phyloP scores from a whole-genome alignment of 1,284 basidiomycete genomes.

The Fomitopsis palustris region DNA sequence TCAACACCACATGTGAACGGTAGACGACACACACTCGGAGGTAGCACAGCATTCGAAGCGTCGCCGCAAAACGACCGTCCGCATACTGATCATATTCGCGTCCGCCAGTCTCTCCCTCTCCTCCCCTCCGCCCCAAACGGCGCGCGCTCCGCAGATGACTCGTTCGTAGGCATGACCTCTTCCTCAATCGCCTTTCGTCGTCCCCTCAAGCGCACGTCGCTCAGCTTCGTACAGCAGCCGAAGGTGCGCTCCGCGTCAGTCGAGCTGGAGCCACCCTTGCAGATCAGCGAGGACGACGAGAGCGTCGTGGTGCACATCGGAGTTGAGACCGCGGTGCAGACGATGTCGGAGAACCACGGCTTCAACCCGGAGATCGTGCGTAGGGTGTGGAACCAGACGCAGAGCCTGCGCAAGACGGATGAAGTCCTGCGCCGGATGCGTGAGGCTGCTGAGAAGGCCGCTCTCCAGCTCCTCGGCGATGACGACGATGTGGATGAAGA shows the following conservation, averaged over 20 bases:
- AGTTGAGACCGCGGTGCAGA: constrained; percentile 14
- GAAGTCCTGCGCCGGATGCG: constrained; percentile 17
- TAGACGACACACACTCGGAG: background rate
- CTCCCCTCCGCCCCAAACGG: background rate
- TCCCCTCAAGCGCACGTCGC: background rate
- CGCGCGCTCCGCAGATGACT: constrained; percentile 1
- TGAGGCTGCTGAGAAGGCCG: constrained; percentile 13
- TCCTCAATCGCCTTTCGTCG: background rate
- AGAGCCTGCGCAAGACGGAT: constrained; percentile 17
- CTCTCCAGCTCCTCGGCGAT: constrained; percentile 1
- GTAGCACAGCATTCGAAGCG: background rate
- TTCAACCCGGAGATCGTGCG: constrained; percentile 17
- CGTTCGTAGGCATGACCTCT: background rate
- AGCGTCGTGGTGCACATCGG: constrained; percentile 12
- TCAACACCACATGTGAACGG: background rate
- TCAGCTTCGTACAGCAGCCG: constrained; percentile 1
- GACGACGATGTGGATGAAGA: background rate
- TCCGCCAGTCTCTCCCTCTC: background rate
- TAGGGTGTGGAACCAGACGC: constrained; percentile 10
- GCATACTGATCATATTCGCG: background rate
- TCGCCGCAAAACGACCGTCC: background rate
- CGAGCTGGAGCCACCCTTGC: background rate
- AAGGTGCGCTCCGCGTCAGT: background rate
- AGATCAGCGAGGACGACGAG: constrained; percentile 6
- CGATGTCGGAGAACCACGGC: constrained; percentile 23